Percentiles rank a stretch among this genome's conserved stretches.
These are phyloP conservation scores for Microsporum canis DNA, from an alignment of 2,329 filamentous ascomycete species.

Conservation along the genomic window DNA sequence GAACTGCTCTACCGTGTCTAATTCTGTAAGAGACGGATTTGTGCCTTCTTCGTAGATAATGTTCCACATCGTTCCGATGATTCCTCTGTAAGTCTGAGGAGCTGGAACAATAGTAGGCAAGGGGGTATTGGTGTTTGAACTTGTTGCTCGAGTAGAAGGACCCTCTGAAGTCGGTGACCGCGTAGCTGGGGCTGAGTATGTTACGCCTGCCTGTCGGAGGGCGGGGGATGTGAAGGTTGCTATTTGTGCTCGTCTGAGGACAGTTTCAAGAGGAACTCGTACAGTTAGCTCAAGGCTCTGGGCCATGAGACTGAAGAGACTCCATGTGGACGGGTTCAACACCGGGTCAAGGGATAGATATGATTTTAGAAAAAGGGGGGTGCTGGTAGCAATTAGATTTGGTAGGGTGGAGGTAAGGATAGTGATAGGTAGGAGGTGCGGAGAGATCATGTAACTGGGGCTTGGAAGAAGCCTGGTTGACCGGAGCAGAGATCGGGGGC, in stretches of 20 bases:
- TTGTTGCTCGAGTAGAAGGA: not conserved
- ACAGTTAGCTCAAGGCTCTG: slow-evolving; percentile 71
- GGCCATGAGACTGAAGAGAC: slow-evolving; percentile 67
- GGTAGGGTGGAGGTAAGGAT: slow-evolving; percentile 76
- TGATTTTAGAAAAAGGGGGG: slow-evolving; percentile 75
- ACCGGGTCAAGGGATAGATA: slow-evolving; percentile 74
- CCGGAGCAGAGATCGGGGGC: slow-evolving; percentile 65
- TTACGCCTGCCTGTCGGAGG: slow-evolving; percentile 25
- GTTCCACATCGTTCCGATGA: slow-evolving; percentile 81
- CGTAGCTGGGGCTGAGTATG: slow-evolving; percentile 15
- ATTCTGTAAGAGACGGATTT: slow-evolving; percentile 33
- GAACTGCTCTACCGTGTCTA: slow-evolving; percentile 31
- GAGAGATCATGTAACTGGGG: slow-evolving; percentile 54
- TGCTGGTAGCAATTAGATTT: slow-evolving; percentile 68
- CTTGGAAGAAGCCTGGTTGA: slow-evolving; percentile 69
- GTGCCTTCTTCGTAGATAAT: slow-evolving; percentile 74
- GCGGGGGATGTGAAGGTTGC: slow-evolving; percentile 53
- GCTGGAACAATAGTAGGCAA: slow-evolving; percentile 68
- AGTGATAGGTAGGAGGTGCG: slow-evolving; percentile 66
- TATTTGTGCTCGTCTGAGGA: slow-evolving; percentile 78
- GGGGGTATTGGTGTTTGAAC: slow-evolving; percentile 19
- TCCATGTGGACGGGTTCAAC: slow-evolving; percentile 69
- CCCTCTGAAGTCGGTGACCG: slow-evolving; percentile 9
- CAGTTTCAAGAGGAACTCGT: slow-evolving; percentile 83
- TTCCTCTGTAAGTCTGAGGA: slow-evolving; percentile 65